Evolutionary conservation across 2,329 filamentous ascomycete genomes (phyloP), one percentile per base, ranked within the genome.

Genomic region (Onygenales sp.): DNA sequence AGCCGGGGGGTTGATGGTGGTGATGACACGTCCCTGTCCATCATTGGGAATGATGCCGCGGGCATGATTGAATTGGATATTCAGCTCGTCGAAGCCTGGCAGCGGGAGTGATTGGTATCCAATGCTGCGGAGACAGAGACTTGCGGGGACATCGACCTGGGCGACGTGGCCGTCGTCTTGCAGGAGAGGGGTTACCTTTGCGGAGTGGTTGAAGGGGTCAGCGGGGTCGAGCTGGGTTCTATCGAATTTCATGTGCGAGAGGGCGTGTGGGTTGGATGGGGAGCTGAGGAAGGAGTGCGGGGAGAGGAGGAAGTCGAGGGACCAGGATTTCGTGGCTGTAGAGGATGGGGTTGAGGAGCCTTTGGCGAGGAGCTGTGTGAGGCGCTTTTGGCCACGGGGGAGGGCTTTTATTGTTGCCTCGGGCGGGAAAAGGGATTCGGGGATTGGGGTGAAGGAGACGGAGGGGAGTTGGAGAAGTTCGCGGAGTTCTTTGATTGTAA

Each of bases 401-500:
- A 97, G 76, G n/a, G 75, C 77, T 35, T 83, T 81, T 41, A 85
- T 73, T 52, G 88, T 78, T 0, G 77, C 63, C 11, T 70, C 66
- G 1, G 70, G 67, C 0, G 90, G 89, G 46, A 93, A 75, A 6
- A 95, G 74, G 1, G 78, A 73, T 55, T 73, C 69, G 52, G 87
- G 79, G 32, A 92, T 76, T 1, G 86, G 81, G 52, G 84, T 78
- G 63, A 95, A 94, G 11, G 78, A 79, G 8, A 94, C 85, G 0
- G 74, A 75, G 0, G 82, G 79, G 2, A 97, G 77, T 49, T 87
- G 86, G 72, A 95, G 84, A 3, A 98, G 74, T 69, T 98, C 93
- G 38, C 93, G 83, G 13, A 89, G 74, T 73, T 98, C 93, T 69
- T 96, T 97, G 67, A 95, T 95, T 0, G 92, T 96, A 63, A 95